phyloP scores from a whole-genome alignment of 2,329 filamentous ascomycete species.

The Gaeumannomyces tritici region DNA sequence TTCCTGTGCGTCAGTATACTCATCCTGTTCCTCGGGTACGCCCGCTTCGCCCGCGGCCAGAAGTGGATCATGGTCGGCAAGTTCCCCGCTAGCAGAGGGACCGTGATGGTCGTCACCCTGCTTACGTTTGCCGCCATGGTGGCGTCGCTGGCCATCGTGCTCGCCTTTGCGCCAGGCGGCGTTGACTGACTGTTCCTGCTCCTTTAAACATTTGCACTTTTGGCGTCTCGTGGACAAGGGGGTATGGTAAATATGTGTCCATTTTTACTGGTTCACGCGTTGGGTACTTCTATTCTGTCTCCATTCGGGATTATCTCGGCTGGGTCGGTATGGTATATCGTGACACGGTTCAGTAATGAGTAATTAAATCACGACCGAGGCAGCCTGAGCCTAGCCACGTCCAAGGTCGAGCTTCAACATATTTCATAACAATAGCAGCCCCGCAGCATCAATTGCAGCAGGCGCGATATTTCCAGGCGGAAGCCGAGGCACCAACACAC shows the following conservation, averaged over 20 bases:
- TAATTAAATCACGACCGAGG: too few species aligned
- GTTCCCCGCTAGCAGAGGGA: slow-evolving; percentile 69
- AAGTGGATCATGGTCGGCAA: slow-evolving; percentile 73
- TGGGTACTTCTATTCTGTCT: too few species aligned
- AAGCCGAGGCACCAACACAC: too few species aligned
- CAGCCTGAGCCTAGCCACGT: too few species aligned
- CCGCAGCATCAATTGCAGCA: too few species aligned
- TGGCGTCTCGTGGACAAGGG: background rate
- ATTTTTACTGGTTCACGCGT: too few species aligned
- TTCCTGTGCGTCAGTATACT: slow-evolving; percentile 70
- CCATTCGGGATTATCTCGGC: too few species aligned
- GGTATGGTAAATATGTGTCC: background rate
- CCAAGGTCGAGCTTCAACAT: too few species aligned
- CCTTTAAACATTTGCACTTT: background rate
- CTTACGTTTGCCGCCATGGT: slow-evolving; percentile 57
- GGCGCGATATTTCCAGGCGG: too few species aligned
- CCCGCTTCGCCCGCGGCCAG: slow-evolving; percentile 69
- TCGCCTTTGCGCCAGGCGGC: slow-evolving; percentile 16
- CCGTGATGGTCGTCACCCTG: slow-evolving; percentile 53
- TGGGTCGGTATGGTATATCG: too few species aligned
- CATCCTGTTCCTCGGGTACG: slow-evolving; percentile 66
- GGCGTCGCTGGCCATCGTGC: slow-evolving; percentile 47
- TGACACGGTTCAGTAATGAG: too few species aligned
- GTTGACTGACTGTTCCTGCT: background rate
- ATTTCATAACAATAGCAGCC: too few species aligned